These are phyloP conservation scores for Hypsizygus marmoreus DNA, from an alignment of 768 basidiomycete species.

Conservation along the genomic window DNA sequence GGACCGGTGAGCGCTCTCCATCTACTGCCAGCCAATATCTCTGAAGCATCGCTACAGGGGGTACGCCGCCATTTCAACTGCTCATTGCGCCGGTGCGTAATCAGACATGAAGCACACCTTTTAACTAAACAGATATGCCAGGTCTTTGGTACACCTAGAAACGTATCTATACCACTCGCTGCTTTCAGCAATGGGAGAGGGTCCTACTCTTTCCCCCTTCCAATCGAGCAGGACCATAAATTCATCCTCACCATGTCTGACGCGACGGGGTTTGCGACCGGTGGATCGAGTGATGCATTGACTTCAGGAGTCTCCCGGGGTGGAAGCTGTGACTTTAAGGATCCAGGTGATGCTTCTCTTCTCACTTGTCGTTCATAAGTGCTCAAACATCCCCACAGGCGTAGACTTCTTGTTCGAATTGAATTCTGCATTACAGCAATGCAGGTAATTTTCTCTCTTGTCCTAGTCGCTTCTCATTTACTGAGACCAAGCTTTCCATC, in stretches of 20 bases:
- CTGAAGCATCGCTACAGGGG: constrained; percentile 44
- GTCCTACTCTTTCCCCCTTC: constrained; percentile 49
- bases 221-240: constrained; percentile 36
- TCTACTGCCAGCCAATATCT: constrained; percentile 6
- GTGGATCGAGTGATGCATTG: constrained; percentile 55
- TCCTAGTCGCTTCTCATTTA: neutral
- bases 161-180: constrained; percentile 54
- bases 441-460: constrained; percentile 45
- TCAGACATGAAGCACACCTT: constrained; percentile 2
- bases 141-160: constrained; percentile 56
- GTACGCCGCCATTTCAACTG: constrained; percentile 54
- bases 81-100: constrained; percentile 52
- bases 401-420: constrained; percentile 50
- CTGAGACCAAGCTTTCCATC: constrained; percentile 3
- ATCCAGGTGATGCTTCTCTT: constrained; percentile 33
- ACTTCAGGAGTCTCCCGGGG: constrained; percentile 49
- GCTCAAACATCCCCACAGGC: constrained; percentile 20
- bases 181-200: constrained; percentile 57
- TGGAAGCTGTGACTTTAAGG: constrained; percentile 52
- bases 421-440: constrained; percentile 59
- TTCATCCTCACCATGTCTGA: constrained; percentile 73
- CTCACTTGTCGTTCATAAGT: neutral
- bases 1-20: constrained; percentile 51
- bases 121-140: constrained; percentile 24
- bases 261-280: constrained; percentile 65